Base-by-base conservation (phyloP, 768 basidiomycete species). In the Dacryopinax primogenitus region DNA sequence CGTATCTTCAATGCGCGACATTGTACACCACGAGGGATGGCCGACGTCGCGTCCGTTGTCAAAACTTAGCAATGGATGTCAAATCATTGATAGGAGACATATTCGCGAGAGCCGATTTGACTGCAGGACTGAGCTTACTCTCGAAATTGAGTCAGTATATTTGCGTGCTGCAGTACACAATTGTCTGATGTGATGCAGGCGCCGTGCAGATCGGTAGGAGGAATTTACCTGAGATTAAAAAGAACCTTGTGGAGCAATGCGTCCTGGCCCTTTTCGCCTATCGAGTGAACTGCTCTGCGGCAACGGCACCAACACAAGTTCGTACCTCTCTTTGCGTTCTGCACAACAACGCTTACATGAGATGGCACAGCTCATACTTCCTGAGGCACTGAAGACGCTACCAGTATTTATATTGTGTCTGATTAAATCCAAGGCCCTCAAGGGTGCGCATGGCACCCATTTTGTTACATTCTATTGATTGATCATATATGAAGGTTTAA, bases 91-190 rank as follows among this genome's bases (percentile, higher is more conserved):
- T 92, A n/a, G 90, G 86, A 9, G 93, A 88, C 72, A 85, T 98
- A 12, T 99, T 94, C 77, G 84, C 88, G 62, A 90, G 78, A 74
- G 92, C 92, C 13, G 96, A 99, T 75, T 81, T 92, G 78, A 94
- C 98, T 69, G 82, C 90, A 1, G 83, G 86, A 1, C 79, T 94
- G 26, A 81, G 84, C 44, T 78, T 87, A 73, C 75, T 92, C 67
- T 78, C 86, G 33, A 89, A 92, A 68, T 84, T 89, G 72, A 86
- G 95, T 92, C 67, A 70, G 82, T 72, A 4, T 39, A 28, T 6
- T 21, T 64, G 44, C 44, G 18, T 58, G 18, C 16, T 32, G 6
- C 18, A 33, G n/a, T 21, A n/a, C n/a, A 11, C 12, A 32, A 26
- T 23, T 36, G 51, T 63, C 65, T 63, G 7, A 61, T 34, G 6